Base-by-base conservation (phyloP, 2,329 filamentous ascomycete genomes). In the Colletotrichum navitas region DNA sequence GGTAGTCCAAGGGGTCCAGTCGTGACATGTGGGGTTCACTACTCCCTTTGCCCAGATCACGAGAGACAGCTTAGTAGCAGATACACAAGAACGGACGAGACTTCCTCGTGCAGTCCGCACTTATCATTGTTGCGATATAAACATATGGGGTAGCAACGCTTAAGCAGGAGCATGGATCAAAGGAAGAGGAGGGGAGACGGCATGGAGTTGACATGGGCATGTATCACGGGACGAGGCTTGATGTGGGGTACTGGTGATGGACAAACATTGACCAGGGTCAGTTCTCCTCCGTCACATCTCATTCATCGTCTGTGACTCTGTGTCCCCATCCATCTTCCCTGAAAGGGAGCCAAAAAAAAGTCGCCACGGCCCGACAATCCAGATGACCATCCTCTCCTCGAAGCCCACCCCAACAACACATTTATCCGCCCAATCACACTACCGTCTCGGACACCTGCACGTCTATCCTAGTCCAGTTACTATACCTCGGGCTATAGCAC, bases 301-400 rank as follows among this genome's bases (percentile, higher is more conserved):
- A 56, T 21, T 39, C 34, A 26, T 18, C 2, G 29, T 34, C n/a
- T 34, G 29, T 34, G 29, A 18, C n/a, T 41, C 14, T 41, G n/a
- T 41, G n/a, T 41, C 8, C n/a, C 14, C 39, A 41, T 41, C 32
- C 54, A 26, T 26, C 34, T 36, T 39, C 32, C 4, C 10, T 16
- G 54, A 60, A 60, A 32, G 24, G 49, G 39, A 39, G 39, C 11
- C 18, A 39, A 21, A 29, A 29, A 36, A 47, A 58, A 51, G 21
- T 77, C 76, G 75, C 72, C 66, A 64, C 80, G 80, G 80, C 66
- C 80, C 80, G 80, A 81, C 77, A 78, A 75, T 75, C 80, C 80
- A 81, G 78, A 81, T 77, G 79, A 74, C 55, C 49, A 65, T 68
- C 43, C 32, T 71, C 74, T 68, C 43, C 32, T 71, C 74, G 66